Base-by-base conservation (phyloP, 2,329 filamentous ascomycete genomes). In the Colletotrichum gigasporum region DNA sequence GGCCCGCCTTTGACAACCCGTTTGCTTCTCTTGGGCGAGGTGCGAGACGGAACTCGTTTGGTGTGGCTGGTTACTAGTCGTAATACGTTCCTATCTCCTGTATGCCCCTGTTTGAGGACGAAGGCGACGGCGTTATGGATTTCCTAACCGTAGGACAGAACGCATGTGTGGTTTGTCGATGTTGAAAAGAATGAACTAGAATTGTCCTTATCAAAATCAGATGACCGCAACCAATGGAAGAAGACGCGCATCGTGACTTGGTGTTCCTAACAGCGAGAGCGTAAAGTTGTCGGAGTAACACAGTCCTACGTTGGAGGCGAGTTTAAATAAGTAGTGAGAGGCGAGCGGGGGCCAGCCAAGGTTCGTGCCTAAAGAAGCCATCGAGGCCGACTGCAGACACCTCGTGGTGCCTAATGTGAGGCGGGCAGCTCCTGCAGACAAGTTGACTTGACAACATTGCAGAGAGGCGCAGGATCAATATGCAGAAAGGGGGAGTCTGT, bases 21-120 rank as follows among this genome's bases (percentile, higher is more conserved):
- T 66, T 67, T 34, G 53, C 45, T 12, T 47, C 65, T 4, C 51
- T 65, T 26, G 65, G 62, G 11, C 60, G 64, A 16, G 54, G 60
- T 9, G 51, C 37, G 24, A 41, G 51, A 24, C 45, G 34, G 18
- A 50, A 35, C 16, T n/a, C 30, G 2, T 60, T 53, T 32, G 32
- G 26, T 12, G 20, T 14, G 10, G 35, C 11, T 8, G 30, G 47
- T 11, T 65, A 63, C 26, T 30, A 34, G 42, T 14, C 11, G 30
- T 57, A 53, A 35, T 24, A 18, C 4, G 24, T 12, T 37, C 26
- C 14, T 20, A 3, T 16, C 14, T 34, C 5, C 11, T n/a, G 22
- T 39, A 11, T 20, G 35, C 24, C 44, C 18, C 12, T 60, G 20
- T 35, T 44, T 18, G 30, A 14, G 30, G n/a, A 18, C 53, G 28